phyloP scores from a whole-genome alignment of 108 stramenopile genomes.

The Cyclostephanos tholiformis region DNA sequence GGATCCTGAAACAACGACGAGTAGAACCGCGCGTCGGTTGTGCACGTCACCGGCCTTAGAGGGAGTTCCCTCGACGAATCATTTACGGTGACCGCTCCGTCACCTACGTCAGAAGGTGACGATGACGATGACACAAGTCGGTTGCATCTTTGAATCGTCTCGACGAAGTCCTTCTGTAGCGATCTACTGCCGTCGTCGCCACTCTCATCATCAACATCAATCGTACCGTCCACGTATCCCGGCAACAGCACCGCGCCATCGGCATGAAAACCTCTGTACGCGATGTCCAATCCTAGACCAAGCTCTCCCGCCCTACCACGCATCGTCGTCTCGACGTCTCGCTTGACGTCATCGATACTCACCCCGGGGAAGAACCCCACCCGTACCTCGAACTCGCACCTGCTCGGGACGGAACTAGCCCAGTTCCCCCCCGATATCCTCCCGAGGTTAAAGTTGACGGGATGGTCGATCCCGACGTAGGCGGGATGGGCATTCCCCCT shows the following conservation, averaged over 20 bases:
- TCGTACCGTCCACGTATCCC: slow-evolving; percentile 12
- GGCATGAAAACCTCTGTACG: slow-evolving; percentile 28
- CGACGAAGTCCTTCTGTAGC: slow-evolving; percentile 26
- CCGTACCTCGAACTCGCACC: slow-evolving; percentile 27
- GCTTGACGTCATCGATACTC: slow-evolving; percentile 25
- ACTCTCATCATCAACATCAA: background rate
- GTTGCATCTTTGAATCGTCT: slow-evolving; percentile 18
- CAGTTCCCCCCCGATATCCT: slow-evolving; percentile 30
- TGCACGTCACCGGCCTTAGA: slow-evolving; percentile 25
- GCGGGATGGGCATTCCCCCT: slow-evolving; percentile 10
- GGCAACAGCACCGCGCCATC: slow-evolving; percentile 30
- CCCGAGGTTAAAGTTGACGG: slow-evolving; percentile 30
- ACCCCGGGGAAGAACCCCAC: slow-evolving; percentile 32
- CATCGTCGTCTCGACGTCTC: slow-evolving; percentile 18
- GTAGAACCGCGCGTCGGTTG: slow-evolving; percentile 24
- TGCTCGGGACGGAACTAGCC: slow-evolving; percentile 24
- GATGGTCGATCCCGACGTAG: slow-evolving; percentile 20
- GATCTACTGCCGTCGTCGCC: background rate
- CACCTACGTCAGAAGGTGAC: background rate
- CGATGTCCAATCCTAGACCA: slow-evolving; percentile 25
- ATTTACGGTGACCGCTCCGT: background rate
- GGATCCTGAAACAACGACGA: slow-evolving; percentile 18
- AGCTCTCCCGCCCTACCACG: slow-evolving; percentile 10
- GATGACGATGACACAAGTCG: background rate
- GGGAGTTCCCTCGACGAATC: background rate